Percentiles rank a stretch among this genome's conserved stretches.
Evolutionary conservation across 2,329 filamentous ascomycete genomes (phyloP).

Genomic region (Seiridium cupressi): DNA sequence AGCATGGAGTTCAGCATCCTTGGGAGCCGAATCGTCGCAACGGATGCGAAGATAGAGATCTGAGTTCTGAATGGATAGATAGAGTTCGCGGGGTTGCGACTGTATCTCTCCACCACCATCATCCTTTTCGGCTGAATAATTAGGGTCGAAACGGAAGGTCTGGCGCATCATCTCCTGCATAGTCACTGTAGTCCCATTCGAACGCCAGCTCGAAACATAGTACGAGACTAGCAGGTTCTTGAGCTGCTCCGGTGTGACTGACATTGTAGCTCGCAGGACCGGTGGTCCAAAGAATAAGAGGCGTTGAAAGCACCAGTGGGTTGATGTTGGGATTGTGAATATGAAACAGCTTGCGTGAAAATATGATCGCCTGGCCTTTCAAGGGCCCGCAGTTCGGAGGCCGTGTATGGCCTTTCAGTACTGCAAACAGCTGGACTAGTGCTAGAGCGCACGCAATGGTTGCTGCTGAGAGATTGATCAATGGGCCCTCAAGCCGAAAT

Average conservation of each 20-base stretch:
- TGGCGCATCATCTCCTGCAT: neutral
- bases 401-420: too few relatives aligned
- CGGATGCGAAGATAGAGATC: neutral
- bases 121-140: neutral
- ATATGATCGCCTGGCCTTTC: too few relatives aligned
- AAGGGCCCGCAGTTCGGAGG: too few relatives aligned
- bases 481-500: too few relatives aligned
- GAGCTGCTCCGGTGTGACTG: neutral
- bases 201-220: neutral
- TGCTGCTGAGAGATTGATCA: too few relatives aligned
- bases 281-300: too few relatives aligned
- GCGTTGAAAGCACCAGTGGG: too few relatives aligned
- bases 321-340: too few relatives aligned
- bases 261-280: neutral
- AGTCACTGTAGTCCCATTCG: neutral
- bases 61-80: neutral
- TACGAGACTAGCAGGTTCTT: slow-evolving; percentile 2
- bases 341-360: too few relatives aligned
- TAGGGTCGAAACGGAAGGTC: neutral
- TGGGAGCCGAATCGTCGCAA: neutral
- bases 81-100: neutral
- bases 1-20: slow-evolving; percentile 2
- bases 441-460: too few relatives aligned
- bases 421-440: too few relatives aligned
- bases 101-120: neutral